Base-by-base conservation (phyloP, 176 grass and related monocot species). In the Oryza australiensis region DNA sequence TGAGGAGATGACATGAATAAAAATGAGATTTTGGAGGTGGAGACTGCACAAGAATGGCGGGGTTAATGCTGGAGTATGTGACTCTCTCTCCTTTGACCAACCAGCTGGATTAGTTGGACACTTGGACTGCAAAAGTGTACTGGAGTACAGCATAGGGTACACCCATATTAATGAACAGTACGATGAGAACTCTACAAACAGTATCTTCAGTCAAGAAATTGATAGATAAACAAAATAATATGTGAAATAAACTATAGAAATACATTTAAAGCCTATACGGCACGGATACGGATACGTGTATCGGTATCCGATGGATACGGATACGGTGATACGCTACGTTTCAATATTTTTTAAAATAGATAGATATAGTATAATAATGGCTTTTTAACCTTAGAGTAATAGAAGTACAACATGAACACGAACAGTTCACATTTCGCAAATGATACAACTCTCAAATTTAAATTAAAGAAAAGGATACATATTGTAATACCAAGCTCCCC, bases 71-170 rank as follows among this genome's bases (percentile, higher is more conserved):
- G 34, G 34, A 35, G 34, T 35, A 35, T 35, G 35, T 37, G 35
- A 37, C 35, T 37, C 35, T 37, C 87, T 74, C 64, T 82, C 79
- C 74, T 86, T 86, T 86, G 83, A 90, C 88, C 88, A 86, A 69
- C 35, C 35, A 74, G 29, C 62, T 82, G 79, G 82, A 37, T 37
- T 37, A 37, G 35, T 90, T 78, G 79, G 88, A 37, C 7, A 37
- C 35, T 86, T 90, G 88, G 83, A 90, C 83, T 86, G 62, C 68
- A 68, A 81, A 73, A 37, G 68, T 90, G 79, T 62, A 33, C 48
- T 68, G 11, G 24, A 81, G 41, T 28, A 22, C 33, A 57, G 60
- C 73, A 60, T 68, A 41, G 43, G 13, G 14, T 35, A 35, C 35
- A 0, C 35, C 35, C 35, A 37, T 37, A 5, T 37, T 37, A 37